Evolutionary conservation across 2,329 filamentous ascomycete species (phyloP).

Genomic region (Curvularia hawaiiensis): DNA sequence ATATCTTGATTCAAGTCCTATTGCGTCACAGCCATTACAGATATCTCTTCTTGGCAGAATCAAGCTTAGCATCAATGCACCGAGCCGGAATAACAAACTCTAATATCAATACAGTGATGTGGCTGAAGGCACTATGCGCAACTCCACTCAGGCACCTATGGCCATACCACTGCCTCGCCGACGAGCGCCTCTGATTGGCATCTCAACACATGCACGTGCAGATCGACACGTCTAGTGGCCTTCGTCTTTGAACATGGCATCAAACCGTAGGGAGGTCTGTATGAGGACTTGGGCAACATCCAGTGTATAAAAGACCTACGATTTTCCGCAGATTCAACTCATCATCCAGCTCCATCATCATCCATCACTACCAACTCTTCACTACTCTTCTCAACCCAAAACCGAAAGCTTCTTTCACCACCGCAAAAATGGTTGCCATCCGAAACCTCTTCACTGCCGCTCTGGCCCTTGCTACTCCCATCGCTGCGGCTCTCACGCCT

Average conservation of each 20-base stretch:
- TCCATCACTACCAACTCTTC: conserved; percentile 4
- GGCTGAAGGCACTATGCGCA: background rate
- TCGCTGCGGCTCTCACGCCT: conserved; percentile 10
- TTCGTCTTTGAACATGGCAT: background rate
- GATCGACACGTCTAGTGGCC: conserved; percentile 8
- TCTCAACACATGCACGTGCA: conserved; percentile 1
- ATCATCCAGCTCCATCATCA: conserved; percentile 12
- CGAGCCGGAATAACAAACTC: background rate
- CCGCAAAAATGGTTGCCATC: conserved; percentile 23
- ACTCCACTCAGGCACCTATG: background rate
- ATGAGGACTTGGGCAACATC: background rate
- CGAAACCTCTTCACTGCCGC: conserved; percentile 20
- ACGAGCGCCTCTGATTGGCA: conserved; percentile 1
- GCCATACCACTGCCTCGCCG: background rate
- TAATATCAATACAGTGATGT: background rate
- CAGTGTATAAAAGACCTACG: conserved; percentile 8
- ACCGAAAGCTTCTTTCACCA: background rate
- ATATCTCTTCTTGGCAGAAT: background rate
- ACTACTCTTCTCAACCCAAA: background rate
- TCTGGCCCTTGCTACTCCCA: conserved; percentile 19
- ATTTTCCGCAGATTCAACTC: conserved; percentile 2
- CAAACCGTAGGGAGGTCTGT: background rate
- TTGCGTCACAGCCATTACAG: background rate
- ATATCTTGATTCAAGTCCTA: background rate
- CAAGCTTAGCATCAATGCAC: background rate